A percentile compares a stretch with the other conserved stretches of the same genome.
Conservation (phyloP, 805 yeast species). For the Nakazawaea anatomiae region DNA sequence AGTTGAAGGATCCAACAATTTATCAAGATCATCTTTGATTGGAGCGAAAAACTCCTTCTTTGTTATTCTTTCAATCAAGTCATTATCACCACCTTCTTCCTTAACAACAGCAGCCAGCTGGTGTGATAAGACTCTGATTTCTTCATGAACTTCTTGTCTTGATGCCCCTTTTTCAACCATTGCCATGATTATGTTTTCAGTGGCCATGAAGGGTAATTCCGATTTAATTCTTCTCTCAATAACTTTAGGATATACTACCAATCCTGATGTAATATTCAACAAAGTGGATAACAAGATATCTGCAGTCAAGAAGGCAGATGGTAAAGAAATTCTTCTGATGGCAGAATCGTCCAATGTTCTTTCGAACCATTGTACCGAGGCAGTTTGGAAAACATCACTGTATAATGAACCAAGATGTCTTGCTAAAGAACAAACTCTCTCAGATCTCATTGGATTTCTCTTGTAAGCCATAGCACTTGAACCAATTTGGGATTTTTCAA, state of each 20-base stretch:
- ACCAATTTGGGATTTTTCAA: slow-evolving; percentile 97
- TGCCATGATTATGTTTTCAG: slow-evolving; percentile 98
- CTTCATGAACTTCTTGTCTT: slow-evolving; percentile 97
- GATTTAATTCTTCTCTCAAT: slow-evolving; percentile 92
- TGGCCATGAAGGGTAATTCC: slow-evolving; percentile 98
- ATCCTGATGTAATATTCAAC: slow-evolving; percentile 87
- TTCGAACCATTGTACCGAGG: slow-evolving; percentile 99
- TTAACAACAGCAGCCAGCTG: slow-evolving; percentile 97
- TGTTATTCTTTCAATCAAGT: slow-evolving; percentile 82
- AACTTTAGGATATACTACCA: slow-evolving; percentile 98
- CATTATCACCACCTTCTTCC: slow-evolving; percentile 98
- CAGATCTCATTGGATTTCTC: slow-evolving; percentile 99
- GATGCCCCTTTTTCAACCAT: slow-evolving; percentile 98
- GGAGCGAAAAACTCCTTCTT: slow-evolving; percentile 80
- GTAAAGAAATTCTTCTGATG: slow-evolving; percentile 92
- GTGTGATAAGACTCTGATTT: slow-evolving; percentile 93
- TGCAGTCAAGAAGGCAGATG: slow-evolving; percentile 94
- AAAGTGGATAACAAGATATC: slow-evolving; percentile 88
- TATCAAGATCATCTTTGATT: slow-evolving; percentile 77
- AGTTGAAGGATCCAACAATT: slow-evolving; percentile 82
- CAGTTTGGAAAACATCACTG: slow-evolving; percentile 92
- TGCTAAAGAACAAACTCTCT: slow-evolving; percentile 96
- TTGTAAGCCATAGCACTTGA: slow-evolving; percentile 99
- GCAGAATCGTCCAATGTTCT: slow-evolving; percentile 98
- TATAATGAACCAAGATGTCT: slow-evolving; percentile 91